Base-by-base conservation (phyloP, 176 grass and related monocot species). In the Chrysopogon serrulatus region DNA sequence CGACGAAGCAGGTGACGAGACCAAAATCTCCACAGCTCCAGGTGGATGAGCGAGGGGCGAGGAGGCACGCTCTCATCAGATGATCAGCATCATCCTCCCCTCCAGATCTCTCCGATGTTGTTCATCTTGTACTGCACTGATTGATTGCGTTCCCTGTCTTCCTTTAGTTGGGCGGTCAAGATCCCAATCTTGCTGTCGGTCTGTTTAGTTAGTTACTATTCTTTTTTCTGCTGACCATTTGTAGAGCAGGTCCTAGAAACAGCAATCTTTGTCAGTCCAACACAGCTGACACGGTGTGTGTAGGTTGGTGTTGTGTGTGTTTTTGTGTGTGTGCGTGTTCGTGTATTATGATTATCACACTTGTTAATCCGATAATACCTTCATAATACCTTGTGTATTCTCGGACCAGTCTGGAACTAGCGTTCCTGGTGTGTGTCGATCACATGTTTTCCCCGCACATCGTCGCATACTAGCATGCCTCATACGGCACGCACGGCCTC, bases 1-100 rank as follows among this genome's bases (percentile, higher is more conserved):
- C 93, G 12, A 79, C 35, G 3, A 99, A 96, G 89, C 78, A 94
- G 83, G 62, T 78, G 26, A 99, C 97, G 2, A 92, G 76, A 61
- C 77, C 93, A 0, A 94, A 91, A 66, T 89, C 93, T 0, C 97
- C 97, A 5, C 87, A 94, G 11, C 74, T 96, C 71, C 93, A 82
- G 75, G 91, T 99, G 49, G 88, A 99, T 6, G 70, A 87, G 27
- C 88, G 93, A 74, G 81, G 86, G 9, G 74, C 86, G 10, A 86
- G 86, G 49, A 85, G 84, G 78, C 90, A 85, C 3, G 82, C 85
- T 34, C 87, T 94, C 77, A 90, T 99, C 63, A 88, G 97, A 90
- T 96, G 89, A 98, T 74, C 36, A 45, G 27, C 43, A 34, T 15
- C 48, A 17, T 28, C 51, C 24, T 42, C 6, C 17, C 8, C 15